These are phyloP conservation scores for Trichoderma sp. DNA, from an alignment of 2,329 filamentous ascomycete species.

Conservation along the genomic window DNA sequence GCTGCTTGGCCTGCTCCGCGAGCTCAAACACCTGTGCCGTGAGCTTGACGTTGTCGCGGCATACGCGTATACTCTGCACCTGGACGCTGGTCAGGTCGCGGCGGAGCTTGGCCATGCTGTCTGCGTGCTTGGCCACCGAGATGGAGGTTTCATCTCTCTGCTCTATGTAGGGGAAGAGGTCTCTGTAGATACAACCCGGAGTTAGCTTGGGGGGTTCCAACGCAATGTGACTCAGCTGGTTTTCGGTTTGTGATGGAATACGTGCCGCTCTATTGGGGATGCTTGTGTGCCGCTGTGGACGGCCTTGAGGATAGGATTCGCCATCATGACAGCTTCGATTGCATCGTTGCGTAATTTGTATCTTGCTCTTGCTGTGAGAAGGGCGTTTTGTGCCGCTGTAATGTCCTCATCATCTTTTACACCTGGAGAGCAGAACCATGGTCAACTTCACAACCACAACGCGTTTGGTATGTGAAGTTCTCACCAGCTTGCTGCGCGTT, in stretches of 20 bases:
- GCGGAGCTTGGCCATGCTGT: constrained; percentile 53
- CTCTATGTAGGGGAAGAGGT: constrained; percentile 66
- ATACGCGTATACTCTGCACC: constrained; percentile 58
- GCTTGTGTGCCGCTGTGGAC: constrained; percentile 69
- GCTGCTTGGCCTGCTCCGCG: constrained; percentile 56
- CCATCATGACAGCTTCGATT: constrained; percentile 67
- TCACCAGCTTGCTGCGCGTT: constrained; percentile 50
- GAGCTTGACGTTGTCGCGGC: constrained; percentile 63
- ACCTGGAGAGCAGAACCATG: neutral
- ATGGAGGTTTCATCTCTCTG: constrained; percentile 69
- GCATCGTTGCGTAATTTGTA: constrained; percentile 72
- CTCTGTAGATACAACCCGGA: constrained; percentile 47
- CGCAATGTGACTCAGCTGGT: neutral
- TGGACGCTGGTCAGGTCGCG: constrained; percentile 60
- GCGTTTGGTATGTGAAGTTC: neutral
- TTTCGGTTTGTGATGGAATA: neutral
- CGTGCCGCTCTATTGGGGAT: constrained; percentile 68
- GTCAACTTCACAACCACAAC: neutral
- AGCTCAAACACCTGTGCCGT: constrained; percentile 65
- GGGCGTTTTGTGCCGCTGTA: constrained; percentile 62
- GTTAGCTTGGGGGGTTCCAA: constrained; percentile 9
- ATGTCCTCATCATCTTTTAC: constrained; percentile 51
- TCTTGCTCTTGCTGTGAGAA: constrained; percentile 69
- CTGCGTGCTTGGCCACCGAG: constrained; percentile 61
- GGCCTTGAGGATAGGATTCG: constrained; percentile 75